Base-by-base conservation (phyloP, 2,329 filamentous ascomycete genomes). In the Arthrobotrys musiformis region DNA sequence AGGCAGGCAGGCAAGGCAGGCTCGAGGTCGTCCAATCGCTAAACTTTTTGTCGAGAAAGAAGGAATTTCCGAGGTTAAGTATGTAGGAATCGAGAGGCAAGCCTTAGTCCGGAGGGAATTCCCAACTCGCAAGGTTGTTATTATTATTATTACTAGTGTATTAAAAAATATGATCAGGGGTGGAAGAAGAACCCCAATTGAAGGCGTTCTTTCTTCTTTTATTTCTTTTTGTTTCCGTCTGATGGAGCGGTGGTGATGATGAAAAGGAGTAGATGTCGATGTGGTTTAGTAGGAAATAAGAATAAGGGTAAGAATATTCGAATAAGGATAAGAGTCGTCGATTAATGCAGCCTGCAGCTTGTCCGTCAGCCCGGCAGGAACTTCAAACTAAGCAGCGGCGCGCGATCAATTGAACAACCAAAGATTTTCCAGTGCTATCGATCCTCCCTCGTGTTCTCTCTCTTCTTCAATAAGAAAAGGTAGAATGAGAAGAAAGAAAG, bases 11-110 rank as follows among this genome's bases (percentile, higher is more conserved):
- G n/a, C n/a, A n/a, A n/a, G n/a, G n/a, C n/a, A n/a, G n/a, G n/a
- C n/a, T n/a, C n/a, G 35, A 24, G 9, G 44, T 24, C 37, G 52
- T 48, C 64, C 63, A 63, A 58, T 72, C 68, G 72, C 37, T 68
- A 76, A 48, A 70, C 72, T 58, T 76, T 61, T 63, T 75, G 46
- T 58, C 50, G 30, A 58, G 54, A 40, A 58, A 58, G 54, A 24
- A 58, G 40, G 17, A 33, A 26, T 40, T 58, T 58, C 54, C 54
- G 54, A 58, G 54, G 30, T 58, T 40, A 58, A 50, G 37, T n/a
- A 22, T 5, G 42, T 13, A 6, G 19, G 19, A 2, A 56, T 17
- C 26, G 26, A 35, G 7, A 28, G 19, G 8, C 17, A 9, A 40
- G 37, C 37, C 15, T 40, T 19, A 19, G 40, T 42, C 40, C 40